Conservation (phyloP, 2,329 filamentous ascomycete species). For the Myriosclerotinia curreyana region DNA sequence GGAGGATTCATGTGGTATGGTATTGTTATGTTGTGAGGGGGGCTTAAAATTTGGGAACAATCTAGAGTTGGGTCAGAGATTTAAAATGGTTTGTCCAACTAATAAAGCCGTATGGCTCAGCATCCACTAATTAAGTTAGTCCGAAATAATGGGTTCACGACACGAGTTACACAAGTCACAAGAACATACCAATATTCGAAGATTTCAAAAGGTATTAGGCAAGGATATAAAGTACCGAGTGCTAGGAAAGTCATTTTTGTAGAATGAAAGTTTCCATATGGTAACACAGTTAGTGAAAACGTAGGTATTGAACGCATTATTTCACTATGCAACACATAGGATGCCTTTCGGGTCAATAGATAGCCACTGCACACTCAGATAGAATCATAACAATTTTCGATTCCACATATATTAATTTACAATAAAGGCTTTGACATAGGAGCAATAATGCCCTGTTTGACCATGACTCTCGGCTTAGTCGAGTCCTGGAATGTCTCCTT, state of each 20-base stretch:
- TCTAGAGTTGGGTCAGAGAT: too few relatives aligned
- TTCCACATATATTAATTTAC: conserved; percentile 24
- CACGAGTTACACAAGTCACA: not conserved
- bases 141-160: not conserved
- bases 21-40: too few relatives aligned
- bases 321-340: not conserved
- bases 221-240: not conserved
- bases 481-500: conserved; percentile 88
- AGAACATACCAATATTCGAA: not conserved
- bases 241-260: not conserved
- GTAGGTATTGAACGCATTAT: not conserved
- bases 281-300: not conserved
- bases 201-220: not conserved
- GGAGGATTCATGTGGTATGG: too few relatives aligned
- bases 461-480: conserved; percentile 82
- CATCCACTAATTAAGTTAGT: not conserved
- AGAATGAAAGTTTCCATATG: not conserved
- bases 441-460: conserved; percentile 87
- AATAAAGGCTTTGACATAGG: conserved; percentile 74
- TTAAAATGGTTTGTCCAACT: too few relatives aligned
- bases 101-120: too few relatives aligned
- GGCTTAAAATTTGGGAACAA: too few relatives aligned
- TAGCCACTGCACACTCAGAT: not conserved
- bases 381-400: not conserved
- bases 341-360: too few relatives aligned